Base-by-base conservation (phyloP, 1,284 basidiomycete genomes). In the Microbotryum violaceum region DNA sequence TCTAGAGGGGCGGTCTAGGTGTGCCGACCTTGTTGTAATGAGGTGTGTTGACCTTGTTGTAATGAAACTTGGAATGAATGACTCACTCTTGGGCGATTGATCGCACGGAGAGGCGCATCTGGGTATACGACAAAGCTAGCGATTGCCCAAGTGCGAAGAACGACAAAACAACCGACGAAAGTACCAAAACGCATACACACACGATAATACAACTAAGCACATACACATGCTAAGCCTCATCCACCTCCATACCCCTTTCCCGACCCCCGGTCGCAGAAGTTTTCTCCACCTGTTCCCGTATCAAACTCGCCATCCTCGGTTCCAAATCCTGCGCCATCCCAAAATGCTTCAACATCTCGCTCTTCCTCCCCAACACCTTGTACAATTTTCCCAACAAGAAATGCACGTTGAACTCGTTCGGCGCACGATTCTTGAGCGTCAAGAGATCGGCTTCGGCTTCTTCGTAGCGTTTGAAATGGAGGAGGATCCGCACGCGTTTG, bases 301-400 rank as follows among this genome's bases (percentile, higher is more conserved):
- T 78, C 8, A 73, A 73, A 5, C 68, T 67, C 44, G 76, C 75
- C 61, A 79, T 68, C 66, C 80, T 78, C 37, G 80, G 80, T 57
- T 81, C 77, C 49, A 82, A 63, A 74, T 97, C 92, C 65, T 90
- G 85, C 70, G 91, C 92, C 51, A 86, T 81, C 31, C 90, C 89
- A 64, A 97, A 85, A 76, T 86, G 82, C 64, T 87, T 83, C 59
- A 89, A 86, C 51, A 88, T 85, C 75, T 87, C 85, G n/a, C 82
- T 79, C 67, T 83, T 83, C 74, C 89, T 79, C 29, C 88, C 89
- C 58, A 86, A 77, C 66, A 88, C 79, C 82, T 60, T 61, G 74
- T 92, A 93, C 65, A 87, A 86, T 77, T 88, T 89, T 42, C 90
- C 92, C n/a, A 97, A 83, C 75, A 94, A 85, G 81, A 93, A 93